Base-by-base conservation (phyloP, 163 green algal species). In the Prototheca cutis region DNA sequence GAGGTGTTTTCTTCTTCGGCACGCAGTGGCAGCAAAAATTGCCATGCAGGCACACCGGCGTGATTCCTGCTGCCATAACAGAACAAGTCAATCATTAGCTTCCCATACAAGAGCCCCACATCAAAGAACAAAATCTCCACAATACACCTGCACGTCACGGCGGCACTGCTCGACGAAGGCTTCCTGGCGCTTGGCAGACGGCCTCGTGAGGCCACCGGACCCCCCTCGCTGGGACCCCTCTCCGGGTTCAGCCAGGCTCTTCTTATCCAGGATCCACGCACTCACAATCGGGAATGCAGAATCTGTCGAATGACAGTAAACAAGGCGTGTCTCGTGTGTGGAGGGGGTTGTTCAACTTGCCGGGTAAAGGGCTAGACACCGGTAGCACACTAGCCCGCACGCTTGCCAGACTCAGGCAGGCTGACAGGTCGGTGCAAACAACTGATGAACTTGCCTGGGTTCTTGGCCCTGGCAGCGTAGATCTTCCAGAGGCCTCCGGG, bases 221-320 rank as follows among this genome's bases (percentile, higher is more conserved):
- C 15, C 2, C 25, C 47, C 48, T 40, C 45, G 33, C 47, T 25
- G 42, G 30, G 40, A 28, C 19, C 34, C 19, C 47, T 48, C 24
- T 19, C 48, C 58, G 0, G 15, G 33, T 27, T 71, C 64, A 1
- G 49, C 40, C 10, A 89, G 68, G 27, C 48, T 40, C 3, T 68
- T 64, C 75, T 94, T 94, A 65, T 94, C 84, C 23, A 94, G 62
- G 10, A 88, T 68, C 87, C 87, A 94, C 3, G 88, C 77, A 30
- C 65, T 76, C 4, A 86, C 87, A n/a, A 80, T 55, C 6, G 62
- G 65, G 18, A 75, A 62, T 0, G 77, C 62, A 4, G 75, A 67
- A 21, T 59, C 67, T 74, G 68, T n/a, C n/a, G n/a, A n/a, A n/a
- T n/a, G n/a, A n/a, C n/a, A n/a, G n/a, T n/a, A 23, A 27, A 15